Base-by-base conservation (phyloP, 2,329 filamentous ascomycete species). In the Penicillium sp. region DNA sequence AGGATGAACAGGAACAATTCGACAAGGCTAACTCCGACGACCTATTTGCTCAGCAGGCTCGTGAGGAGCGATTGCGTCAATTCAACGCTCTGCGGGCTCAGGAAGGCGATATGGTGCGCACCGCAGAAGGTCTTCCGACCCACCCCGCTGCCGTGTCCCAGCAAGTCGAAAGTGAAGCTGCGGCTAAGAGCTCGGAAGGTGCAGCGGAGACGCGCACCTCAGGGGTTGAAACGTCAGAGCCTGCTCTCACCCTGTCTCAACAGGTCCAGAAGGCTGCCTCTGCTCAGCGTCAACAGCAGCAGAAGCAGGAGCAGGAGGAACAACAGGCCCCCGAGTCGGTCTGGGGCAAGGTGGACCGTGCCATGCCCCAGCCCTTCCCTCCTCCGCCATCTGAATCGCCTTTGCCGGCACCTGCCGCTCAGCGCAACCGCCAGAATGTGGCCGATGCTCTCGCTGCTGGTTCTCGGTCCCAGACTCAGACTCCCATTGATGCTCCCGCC, bases 381-480 rank as follows among this genome's bases (percentile, higher is more conserved):
- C 84, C 87, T 9, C 82, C 86, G 9, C 83, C 84, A 46, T 89
- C 88, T 2, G 81, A 82, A 20, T 95, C 89, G 2, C 89, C 90
- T 35, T 78, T 96, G 31, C 89, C 91, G 3, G 91, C 92, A 0
- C 92, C 91, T 10, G 89, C 88, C 38, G 90, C 91, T 8, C 90
- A 95, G 72, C 84, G 91, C 43, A 87, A 85, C 57, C 80, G 85
- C 52, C 89, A 90, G 46, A 91, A 91, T 55, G 79, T 96, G 3
- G 89, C 91, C 1, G 90, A 95, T 58, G 78, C 81, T 45, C 72
- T 87, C 42, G 78, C 78, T 56, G 78, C 78, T 2, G 82, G 83
- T 57, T 80, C 82, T 15, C 75, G 86, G 52, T 95, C 90, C 23
- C 86, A 84, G 55, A 88, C 86, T 1, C 87, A 88, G 56, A 95